phyloP scores from a whole-genome alignment of 2,329 filamentous ascomycete species.

The Phaeosphaeriaceae sp. region DNA sequence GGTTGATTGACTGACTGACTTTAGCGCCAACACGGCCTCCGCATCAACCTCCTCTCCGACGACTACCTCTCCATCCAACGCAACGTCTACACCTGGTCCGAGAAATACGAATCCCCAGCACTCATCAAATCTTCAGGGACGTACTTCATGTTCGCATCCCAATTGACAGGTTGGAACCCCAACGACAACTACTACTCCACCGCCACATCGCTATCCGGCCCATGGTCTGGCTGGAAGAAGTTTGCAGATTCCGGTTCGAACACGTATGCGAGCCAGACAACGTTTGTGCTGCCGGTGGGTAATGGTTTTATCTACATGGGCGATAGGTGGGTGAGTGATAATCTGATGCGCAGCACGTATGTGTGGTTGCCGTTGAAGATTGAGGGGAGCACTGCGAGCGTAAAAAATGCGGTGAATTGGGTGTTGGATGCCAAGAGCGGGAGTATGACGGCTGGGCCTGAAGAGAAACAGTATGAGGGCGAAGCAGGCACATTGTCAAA shows the following conservation, averaged over 20 bases:
- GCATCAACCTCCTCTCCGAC: constrained; percentile 63
- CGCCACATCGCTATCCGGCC: constrained; percentile 62
- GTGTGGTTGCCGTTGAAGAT: constrained; percentile 69
- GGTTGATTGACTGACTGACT: constrained; percentile 1
- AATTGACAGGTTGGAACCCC: constrained; percentile 58
- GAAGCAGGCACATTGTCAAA: constrained; percentile 56
- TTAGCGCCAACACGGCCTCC: constrained; percentile 63
- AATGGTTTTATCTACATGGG: constrained; percentile 67
- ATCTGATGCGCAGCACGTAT: constrained; percentile 68
- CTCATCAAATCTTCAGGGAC: constrained; percentile 65
- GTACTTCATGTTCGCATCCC: constrained; percentile 71
- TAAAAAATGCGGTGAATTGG: constrained; percentile 64
- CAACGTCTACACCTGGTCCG: constrained; percentile 60
- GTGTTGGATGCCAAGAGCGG: constrained; percentile 55
- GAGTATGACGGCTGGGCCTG: constrained; percentile 53
- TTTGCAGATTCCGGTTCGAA: constrained; percentile 65
- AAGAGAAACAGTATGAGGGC: constrained; percentile 60
- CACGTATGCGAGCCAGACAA: constrained; percentile 68
- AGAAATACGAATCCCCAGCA: constrained; percentile 68
- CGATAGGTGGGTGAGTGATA: constrained; percentile 69
- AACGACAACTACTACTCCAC: constrained; percentile 72
- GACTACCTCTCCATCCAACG: constrained; percentile 63
- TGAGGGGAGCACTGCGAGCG: constrained; percentile 58
- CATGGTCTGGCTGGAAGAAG: constrained; percentile 67
- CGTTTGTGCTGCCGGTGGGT: constrained; percentile 61